Evolutionary conservation across 1,139 yeast genomes (phyloP).

Genomic region (Zygoascus sp.): DNA sequence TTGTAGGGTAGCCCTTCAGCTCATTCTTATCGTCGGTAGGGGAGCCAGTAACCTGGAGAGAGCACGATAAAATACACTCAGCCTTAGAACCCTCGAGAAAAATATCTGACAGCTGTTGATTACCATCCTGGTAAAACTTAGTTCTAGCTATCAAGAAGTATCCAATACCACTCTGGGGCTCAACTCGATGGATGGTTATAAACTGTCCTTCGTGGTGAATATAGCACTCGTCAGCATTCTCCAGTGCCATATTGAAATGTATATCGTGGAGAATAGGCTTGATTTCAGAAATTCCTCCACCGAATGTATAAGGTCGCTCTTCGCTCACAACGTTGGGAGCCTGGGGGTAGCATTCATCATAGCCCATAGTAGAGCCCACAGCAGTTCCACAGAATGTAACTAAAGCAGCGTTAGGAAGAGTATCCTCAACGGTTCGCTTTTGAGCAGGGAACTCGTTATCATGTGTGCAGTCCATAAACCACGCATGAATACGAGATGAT

Average conservation of each 20-base stretch:
- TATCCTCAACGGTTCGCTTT: slow-evolving; percentile 88
- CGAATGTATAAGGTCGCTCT: slow-evolving; percentile 56
- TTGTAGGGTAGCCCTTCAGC: slow-evolving; percentile 61
- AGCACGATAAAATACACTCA: slow-evolving; percentile 54
- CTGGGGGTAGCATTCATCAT: slow-evolving; percentile 85
- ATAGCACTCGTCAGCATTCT: slow-evolving; percentile 82
- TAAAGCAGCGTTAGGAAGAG: slow-evolving; percentile 89
- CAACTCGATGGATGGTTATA: slow-evolving; percentile 83
- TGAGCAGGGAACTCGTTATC: slow-evolving; percentile 89
- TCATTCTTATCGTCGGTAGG: slow-evolving; percentile 31
- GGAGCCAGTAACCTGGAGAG: slow-evolving; percentile 53
- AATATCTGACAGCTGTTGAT: slow-evolving; percentile 57
- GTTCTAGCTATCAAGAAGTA: slow-evolving; percentile 86
- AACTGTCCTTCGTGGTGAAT: slow-evolving; percentile 92
- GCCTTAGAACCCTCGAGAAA: slow-evolving; percentile 63
- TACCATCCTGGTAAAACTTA: slow-evolving; percentile 49
- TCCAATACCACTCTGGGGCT: slow-evolving; percentile 81
- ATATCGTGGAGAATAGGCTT: slow-evolving; percentile 56
- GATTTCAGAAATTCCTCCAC: slow-evolving; percentile 68
- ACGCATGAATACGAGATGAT: slow-evolving; percentile 77
- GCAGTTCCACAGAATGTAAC: slow-evolving; percentile 93
- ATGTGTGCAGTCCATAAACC: slow-evolving; percentile 97
- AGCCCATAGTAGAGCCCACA: slow-evolving; percentile 91
- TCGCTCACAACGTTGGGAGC: slow-evolving; percentile 81
- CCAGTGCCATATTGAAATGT: slow-evolving; percentile 62